Percentiles rank a stretch among this genome's conserved stretches.
phyloP scores from a whole-genome alignment of 129 eudicot species.

The Artemisia argyi region DNA sequence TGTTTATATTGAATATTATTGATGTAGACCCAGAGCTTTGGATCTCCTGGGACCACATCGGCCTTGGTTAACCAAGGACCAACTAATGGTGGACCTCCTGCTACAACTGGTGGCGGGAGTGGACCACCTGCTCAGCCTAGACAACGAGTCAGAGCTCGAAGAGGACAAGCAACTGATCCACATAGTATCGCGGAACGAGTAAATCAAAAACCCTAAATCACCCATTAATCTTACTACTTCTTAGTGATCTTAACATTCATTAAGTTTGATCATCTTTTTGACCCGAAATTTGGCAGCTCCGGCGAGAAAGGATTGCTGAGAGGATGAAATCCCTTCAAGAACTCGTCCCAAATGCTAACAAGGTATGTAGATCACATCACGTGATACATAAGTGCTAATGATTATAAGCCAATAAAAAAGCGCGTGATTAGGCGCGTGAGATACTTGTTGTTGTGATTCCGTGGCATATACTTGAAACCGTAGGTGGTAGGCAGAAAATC shows the following conservation, averaged over 20 bases:
- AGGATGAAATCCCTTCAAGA: conserved; percentile 85
- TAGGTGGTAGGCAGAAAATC: conserved; percentile 38
- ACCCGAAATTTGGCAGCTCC: conserved; percentile 47
- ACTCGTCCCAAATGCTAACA: conserved; percentile 86
- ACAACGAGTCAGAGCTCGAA: conserved; percentile 81
- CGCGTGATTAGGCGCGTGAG: conserved; percentile 28
- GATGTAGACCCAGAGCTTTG: conserved; percentile 51
- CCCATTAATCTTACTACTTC: neutral
- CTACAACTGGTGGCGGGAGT: conserved; percentile 42
- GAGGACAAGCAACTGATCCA: conserved; percentile 96
- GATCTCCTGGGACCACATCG: conserved; percentile 25
- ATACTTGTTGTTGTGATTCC: conserved; percentile 25
- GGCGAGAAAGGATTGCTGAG: conserved; percentile 87
- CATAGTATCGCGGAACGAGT: conserved; percentile 88
- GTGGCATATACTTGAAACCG: conserved; percentile 31
- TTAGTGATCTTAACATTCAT: neutral
- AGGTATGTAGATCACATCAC: conserved; percentile 42
- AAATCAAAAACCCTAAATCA: neutral
- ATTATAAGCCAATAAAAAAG: conserved; percentile 20
- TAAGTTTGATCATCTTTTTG: conserved; percentile 3
- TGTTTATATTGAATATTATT: neutral
- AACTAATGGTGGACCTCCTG: conserved; percentile 10
- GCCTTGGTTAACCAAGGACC: conserved; percentile 35
- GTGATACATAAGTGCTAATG: conserved; percentile 10
- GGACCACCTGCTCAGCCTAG: conserved; percentile 60